These are phyloP conservation scores for Euphrasia confusa DNA, from an alignment of 257 asterid genomes.

Conservation along the genomic window DNA sequence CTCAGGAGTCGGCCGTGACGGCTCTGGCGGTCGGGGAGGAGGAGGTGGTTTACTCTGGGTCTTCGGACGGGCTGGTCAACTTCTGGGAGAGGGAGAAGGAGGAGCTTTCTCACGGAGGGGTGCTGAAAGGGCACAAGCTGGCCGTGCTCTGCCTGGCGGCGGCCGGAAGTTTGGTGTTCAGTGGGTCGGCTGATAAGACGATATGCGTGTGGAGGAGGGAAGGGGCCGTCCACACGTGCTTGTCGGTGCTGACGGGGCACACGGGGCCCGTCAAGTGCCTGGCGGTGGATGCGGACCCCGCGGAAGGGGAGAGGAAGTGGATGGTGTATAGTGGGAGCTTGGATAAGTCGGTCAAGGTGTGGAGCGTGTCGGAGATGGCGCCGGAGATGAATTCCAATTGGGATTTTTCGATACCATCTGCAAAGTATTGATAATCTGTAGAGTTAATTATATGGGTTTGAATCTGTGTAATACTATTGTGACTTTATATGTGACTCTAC, in stretches of 20 bases:
- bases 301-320: slow-evolving; percentile 39
- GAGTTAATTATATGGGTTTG: slow-evolving; percentile 10
- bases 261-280: slow-evolving; percentile 84
- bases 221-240: slow-evolving; percentile 50
- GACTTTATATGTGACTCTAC: neutral
- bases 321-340: slow-evolving; percentile 77
- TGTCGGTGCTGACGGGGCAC: slow-evolving; percentile 69
- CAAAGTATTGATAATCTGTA: slow-evolving; percentile 39
- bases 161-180: slow-evolving; percentile 55
- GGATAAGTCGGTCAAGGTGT: slow-evolving; percentile 74
- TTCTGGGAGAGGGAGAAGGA: slow-evolving; percentile 65
- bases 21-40: slow-evolving; percentile 48
- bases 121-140: slow-evolving; percentile 65
- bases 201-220: slow-evolving; percentile 74
- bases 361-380: slow-evolving; percentile 72
- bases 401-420: slow-evolving; percentile 49
- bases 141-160: slow-evolving; percentile 67
- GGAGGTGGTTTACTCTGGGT: slow-evolving; percentile 55
- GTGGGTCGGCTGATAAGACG: slow-evolving; percentile 76
- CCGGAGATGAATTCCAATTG: slow-evolving; percentile 46
- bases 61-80: slow-evolving; percentile 69
- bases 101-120: slow-evolving; percentile 53
- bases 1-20: slow-evolving; percentile 71
- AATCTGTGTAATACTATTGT: neutral
- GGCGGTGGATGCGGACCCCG: slow-evolving; percentile 43